These are phyloP conservation scores for Lolium multiflorum DNA, from an alignment of 176 grass and related monocot genomes.

Conservation along the genomic window DNA sequence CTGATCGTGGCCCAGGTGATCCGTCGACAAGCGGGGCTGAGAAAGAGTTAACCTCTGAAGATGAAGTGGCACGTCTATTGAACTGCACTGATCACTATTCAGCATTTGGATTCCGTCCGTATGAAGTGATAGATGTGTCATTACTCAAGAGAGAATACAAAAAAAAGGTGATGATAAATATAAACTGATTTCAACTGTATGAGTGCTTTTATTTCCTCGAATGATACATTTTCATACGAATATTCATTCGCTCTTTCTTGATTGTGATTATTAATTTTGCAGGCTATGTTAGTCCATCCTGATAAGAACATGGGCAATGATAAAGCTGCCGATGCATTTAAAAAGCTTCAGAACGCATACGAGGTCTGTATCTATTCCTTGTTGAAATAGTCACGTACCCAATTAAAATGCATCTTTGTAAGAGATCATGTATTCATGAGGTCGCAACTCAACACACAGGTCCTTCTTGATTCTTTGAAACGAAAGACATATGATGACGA, in stretches of 20 bases:
- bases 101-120: slow-evolving; percentile 80
- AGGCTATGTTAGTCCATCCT: slow-evolving; percentile 99
- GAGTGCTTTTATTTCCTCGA: slow-evolving; percentile 4
- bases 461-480: slow-evolving; percentile 99
- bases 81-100: slow-evolving; percentile 95
- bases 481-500: slow-evolving; percentile 97
- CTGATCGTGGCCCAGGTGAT: slow-evolving; percentile 58
- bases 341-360: slow-evolving; percentile 99
- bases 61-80: slow-evolving; percentile 86
- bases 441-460: slow-evolving; percentile 57
- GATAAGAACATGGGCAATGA: slow-evolving; percentile 99
- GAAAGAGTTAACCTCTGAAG: slow-evolving; percentile 84
- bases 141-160: slow-evolving; percentile 96
- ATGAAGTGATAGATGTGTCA: slow-evolving; percentile 77
- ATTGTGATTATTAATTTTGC: slow-evolving; percentile 55
- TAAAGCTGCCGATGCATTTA: slow-evolving; percentile 99
- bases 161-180: slow-evolving; percentile 83
- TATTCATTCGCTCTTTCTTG: slow-evolving; percentile 37
- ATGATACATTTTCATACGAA: background rate
- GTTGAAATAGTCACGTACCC: slow-evolving; percentile 3
- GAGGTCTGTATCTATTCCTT: slow-evolving; percentile 64
- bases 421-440: slow-evolving; percentile 39
- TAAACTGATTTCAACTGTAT: slow-evolving; percentile 36
- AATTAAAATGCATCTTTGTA: background rate
- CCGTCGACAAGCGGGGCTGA: slow-evolving; percentile 88